These are phyloP conservation scores for Teratosphaeria nubilosa DNA, from an alignment of 2,329 filamentous ascomycete genomes.

Conservation along the genomic window DNA sequence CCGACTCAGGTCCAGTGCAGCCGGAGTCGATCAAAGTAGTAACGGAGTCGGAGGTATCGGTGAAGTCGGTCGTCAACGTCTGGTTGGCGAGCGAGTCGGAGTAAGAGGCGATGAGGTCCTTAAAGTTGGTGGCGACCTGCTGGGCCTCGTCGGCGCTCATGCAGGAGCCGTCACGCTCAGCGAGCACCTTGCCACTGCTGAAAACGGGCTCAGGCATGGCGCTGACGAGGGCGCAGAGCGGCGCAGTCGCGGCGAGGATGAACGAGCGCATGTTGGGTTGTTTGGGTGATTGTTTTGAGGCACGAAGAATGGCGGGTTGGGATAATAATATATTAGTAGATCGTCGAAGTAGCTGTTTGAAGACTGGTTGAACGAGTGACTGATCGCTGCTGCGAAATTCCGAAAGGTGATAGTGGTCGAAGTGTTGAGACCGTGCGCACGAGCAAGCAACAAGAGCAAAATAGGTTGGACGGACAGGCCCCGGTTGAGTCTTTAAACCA, in stretches of 20 bases:
- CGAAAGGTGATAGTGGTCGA: neutral
- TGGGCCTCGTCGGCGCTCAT: conserved; percentile 12
- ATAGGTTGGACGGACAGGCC: neutral
- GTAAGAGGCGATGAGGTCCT: conserved; percentile 23
- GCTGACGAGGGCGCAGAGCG: conserved; percentile 1
- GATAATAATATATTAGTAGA: neutral
- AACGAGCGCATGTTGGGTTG: conserved; percentile 2
- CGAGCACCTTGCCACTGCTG: neutral
- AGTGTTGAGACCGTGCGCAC: neutral
- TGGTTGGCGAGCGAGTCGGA: conserved; percentile 17
- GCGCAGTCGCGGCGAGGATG: conserved; percentile 1
- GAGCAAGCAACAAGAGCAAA: neutral
- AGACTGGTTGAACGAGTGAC: neutral
- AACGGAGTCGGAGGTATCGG: conserved; percentile 26
- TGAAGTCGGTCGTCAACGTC: conserved; percentile 20
- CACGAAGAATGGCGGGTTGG: neutral
- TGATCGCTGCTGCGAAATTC: neutral
- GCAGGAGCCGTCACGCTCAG: conserved; percentile 10
- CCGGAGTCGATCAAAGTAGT: conserved; percentile 25
- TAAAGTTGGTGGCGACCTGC: conserved; percentile 20
- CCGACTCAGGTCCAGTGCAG: conserved; percentile 16
- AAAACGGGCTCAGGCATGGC: conserved; percentile 1
- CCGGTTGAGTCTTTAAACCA: neutral
- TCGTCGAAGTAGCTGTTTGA: neutral
- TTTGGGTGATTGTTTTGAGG: neutral